These are phyloP conservation scores for Leersia perrieri DNA, from an alignment of 176 grass and related monocot species.

Conservation along the genomic window DNA sequence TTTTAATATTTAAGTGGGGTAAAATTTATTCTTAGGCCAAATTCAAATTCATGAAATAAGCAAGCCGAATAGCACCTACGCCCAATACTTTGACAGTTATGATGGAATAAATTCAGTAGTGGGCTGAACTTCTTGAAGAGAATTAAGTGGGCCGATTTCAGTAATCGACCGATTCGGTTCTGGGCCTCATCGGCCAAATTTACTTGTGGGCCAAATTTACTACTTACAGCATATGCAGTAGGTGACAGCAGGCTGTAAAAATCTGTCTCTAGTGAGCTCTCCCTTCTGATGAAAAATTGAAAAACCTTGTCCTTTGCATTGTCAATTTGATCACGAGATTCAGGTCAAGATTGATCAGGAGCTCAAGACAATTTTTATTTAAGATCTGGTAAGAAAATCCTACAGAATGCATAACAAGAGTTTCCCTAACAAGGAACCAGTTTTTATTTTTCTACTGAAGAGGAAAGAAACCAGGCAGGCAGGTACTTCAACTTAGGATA, in stretches of 20 bases:
- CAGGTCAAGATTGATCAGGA: not conserved
- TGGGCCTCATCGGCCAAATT: no score
- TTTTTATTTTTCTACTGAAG: not conserved
- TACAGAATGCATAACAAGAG: not conserved
- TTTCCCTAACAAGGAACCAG: no score
- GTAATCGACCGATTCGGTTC: no score
- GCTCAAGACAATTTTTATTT: not conserved
- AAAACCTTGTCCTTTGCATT: not conserved
- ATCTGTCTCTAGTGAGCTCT: not conserved
- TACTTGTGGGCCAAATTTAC: not conserved
- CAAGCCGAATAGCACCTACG: no score
- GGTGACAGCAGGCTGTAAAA: not conserved
- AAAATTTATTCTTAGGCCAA: no score
- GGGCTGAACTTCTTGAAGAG: no score
- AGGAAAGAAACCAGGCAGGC: not conserved
- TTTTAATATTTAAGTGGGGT: no score
- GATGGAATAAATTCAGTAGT: no score
- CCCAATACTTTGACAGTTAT: no score
- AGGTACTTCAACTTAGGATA: no score
- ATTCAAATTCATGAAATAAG: no score
- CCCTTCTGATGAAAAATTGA: not conserved
- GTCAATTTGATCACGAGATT: not conserved
- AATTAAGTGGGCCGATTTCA: no score
- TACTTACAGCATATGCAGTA: constrained; percentile 14
- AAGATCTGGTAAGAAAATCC: not conserved